Evolutionary conservation across 2,329 filamentous ascomycete species (phyloP).

Genomic region (Phaeosphaeria sp.): DNA sequence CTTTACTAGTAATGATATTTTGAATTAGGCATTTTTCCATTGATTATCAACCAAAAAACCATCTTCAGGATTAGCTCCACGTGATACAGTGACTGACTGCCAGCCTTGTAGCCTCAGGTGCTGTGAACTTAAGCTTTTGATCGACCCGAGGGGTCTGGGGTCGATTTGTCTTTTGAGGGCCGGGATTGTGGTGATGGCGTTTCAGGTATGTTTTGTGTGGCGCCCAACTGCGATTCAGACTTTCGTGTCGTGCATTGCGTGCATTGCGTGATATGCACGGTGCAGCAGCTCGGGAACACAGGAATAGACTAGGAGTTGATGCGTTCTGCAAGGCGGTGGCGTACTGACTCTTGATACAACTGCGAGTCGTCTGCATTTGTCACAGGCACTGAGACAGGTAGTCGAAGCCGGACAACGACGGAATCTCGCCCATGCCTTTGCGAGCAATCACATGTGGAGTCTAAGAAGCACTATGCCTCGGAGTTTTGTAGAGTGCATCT

Average conservation of each 20-base stretch:
- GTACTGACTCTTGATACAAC: background rate
- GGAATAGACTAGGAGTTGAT: background rate
- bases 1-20: constrained; percentile 17
- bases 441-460: too few relatives aligned
- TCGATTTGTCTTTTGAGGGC: background rate
- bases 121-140: constrained; percentile 1
- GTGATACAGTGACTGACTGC: too few relatives aligned
- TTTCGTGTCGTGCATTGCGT: background rate
- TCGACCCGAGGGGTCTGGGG: background rate
- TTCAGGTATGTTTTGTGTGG: constrained; percentile 4
- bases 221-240: background rate
- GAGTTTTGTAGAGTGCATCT: too few relatives aligned
- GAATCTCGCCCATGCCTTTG: too few relatives aligned
- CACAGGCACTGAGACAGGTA: too few relatives aligned
- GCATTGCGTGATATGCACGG: background rate
- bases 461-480: too few relatives aligned
- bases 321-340: background rate
- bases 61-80: background rate
- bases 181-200: constrained; percentile 1
- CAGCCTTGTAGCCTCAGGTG: background rate
- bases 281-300: background rate
- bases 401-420: too few relatives aligned
- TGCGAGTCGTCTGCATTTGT: background rate
- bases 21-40: background rate
- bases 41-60: background rate